Evolutionary conservation across 2,329 filamentous ascomycete genomes (phyloP), one percentile per base, ranked within the genome.

Genomic region (Orbilia javanica): DNA sequence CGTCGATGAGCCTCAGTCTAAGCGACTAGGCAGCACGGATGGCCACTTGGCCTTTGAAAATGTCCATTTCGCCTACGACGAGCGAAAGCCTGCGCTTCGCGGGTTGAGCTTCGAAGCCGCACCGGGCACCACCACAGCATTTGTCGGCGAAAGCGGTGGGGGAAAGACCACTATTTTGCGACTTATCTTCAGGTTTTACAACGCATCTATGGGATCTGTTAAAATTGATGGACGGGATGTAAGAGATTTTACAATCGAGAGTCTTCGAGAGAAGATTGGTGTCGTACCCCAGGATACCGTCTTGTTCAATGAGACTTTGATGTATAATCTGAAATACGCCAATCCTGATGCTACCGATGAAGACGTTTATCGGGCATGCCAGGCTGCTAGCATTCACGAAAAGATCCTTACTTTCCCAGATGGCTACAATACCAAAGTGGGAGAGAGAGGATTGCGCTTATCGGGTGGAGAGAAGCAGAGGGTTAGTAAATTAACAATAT

Each of bases 101-200:
- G 91, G 94, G 53, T 87, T 99, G 60, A 91, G 89, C 79, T 98
- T 99, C 84, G 90, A 91, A 79, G 97, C 94, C 84, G 86, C 87
- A 18, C 94, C 96, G 1, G 96, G 96, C 65, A 97, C 94, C 0
- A 98, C 94, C 0, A 99, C 95, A 4, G 96, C 96, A 0, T 91
- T 99, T 80, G 96, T 99, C 18, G 96, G 96, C 80, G 95, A 98
- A 84, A 98, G 95, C 34, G 96, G 96, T 53, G 96, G 96, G 75
- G 96, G 96, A 80, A 99, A 99, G 84, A 98, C 95, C 1, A 99
- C 96, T 0, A 89, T 99, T 27, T 97, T 99, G 86, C 92, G 96
- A 63, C 88, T 98, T 60, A 90, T 99, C 83, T 98, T 97, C 87
- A 92, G 96, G 18, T 99, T 97, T 85, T 99, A 98, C 86, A 96